Base-by-base conservation (phyloP, 768 basidiomycete species). In the Royoungia palumana region DNA sequence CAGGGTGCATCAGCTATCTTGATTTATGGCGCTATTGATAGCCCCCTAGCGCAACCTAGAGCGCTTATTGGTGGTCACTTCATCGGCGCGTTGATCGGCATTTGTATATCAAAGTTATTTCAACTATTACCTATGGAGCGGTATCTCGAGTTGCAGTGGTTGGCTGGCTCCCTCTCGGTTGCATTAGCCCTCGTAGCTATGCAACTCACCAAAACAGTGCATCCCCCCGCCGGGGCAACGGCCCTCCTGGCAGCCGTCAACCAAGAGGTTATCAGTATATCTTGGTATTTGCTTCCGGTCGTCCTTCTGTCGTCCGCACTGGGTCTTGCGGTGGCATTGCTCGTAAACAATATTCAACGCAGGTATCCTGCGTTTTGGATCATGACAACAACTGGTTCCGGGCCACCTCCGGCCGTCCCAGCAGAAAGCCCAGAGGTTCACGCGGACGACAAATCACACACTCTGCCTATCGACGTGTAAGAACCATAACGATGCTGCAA, bases 221-320 rank as follows among this genome's bases (percentile, higher is more conserved):
- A 81, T 57, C 80, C 80, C 3, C 80, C 80, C 19, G 79, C 77
- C 43, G 81, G 79, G 48, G 80, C 77, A n/a, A 80, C 79, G 1
- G 78, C 79, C 19, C 66, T 81, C 28, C 65, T 81, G 10, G 73
- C 78, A 17, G 70, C 74, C 2, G 60, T 76, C 22, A 74, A 72
- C 55, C 50, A 65, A 13, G 67, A 75, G 14, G 61, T 77, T 16
- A 60, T 75, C 16, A 53, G 62, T n/a, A 58, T 80, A 38, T 74
- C 73, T 12, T 80, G 78, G 79, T 75, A 78, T 54, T 75, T 77
- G 49, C 65, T 82, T 12, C 77, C 77, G 13, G 71, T 80, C 37
- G 59, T 80, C 40, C 66, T 82, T 11, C 69, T 82, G 6, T 72
- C 75, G 5, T 76, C 75, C 5, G 54, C 65, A 9, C 63, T 81